Conservation (phyloP, 441 rosid genomes). For the Euphorbia schlechtendalii region DNA sequence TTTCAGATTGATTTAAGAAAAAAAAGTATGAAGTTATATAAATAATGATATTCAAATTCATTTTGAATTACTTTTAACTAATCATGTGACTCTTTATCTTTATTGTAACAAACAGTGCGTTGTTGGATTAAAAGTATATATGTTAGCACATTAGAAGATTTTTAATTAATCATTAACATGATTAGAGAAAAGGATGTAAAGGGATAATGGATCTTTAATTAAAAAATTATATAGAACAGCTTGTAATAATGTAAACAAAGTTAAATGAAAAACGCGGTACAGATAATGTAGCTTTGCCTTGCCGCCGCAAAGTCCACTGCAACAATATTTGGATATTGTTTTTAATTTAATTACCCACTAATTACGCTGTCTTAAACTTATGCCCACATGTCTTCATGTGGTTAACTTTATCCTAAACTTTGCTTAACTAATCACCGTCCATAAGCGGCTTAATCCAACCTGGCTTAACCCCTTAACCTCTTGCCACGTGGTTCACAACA, state of each 20-base stretch:
- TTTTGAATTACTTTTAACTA: too few species aligned
- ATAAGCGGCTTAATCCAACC: conserved; percentile 24
- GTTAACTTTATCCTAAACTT: conserved; percentile 16
- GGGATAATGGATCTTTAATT: background rate
- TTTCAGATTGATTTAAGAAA: too few species aligned
- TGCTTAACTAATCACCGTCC: conserved; percentile 24
- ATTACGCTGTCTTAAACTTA: conserved; percentile 31
- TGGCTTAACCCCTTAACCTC: conserved; percentile 1
- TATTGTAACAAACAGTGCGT: too few species aligned
- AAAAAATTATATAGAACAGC: background rate
- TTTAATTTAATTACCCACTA: conserved; percentile 3
- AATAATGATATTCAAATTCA: too few species aligned
- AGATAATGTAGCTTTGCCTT: conserved; percentile 1
- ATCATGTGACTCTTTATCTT: too few species aligned
- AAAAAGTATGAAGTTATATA: too few species aligned
- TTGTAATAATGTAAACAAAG: background rate
- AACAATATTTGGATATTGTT: background rate
- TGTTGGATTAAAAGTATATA: too few species aligned
- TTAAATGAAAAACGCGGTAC: conserved; percentile 13
- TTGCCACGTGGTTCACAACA: conserved; percentile 26
- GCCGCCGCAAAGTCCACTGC: conserved; percentile 30
- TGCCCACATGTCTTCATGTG: conserved; percentile 38
- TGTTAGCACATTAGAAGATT: too few species aligned
- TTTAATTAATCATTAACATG: background rate
- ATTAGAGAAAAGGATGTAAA: background rate